phyloP scores from a whole-genome alignment of 2,329 filamentous ascomycete species.

The Coniochaeta pulveracea region DNA sequence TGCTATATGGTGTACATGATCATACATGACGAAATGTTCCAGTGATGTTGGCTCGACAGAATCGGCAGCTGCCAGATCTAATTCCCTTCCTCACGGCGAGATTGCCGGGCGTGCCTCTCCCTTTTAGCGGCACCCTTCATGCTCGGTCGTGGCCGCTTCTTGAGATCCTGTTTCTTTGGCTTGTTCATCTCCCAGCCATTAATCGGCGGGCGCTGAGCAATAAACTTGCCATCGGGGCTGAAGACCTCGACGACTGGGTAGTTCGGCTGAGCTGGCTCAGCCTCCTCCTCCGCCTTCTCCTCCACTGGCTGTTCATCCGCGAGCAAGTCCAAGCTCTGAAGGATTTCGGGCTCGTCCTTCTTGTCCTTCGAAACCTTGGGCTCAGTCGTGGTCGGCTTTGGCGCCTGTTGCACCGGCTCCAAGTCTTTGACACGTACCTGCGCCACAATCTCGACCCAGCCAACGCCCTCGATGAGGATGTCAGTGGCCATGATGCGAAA shows the following conservation, averaged over 20 bases:
- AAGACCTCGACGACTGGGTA: conserved; percentile 77
- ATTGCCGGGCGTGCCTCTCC: conserved; percentile 25
- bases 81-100: too few species aligned
- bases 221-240: conserved; percentile 70
- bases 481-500: conserved; percentile 74
- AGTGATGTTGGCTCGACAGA: too few species aligned
- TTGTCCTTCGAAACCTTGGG: conserved; percentile 9
- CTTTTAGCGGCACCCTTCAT: conserved; percentile 54
- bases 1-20: too few species aligned
- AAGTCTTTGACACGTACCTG: conserved; percentile 59
- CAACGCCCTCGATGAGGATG: conserved; percentile 81
- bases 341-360: conserved; percentile 9
- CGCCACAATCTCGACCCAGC: conserved; percentile 81
- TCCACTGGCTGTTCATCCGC: conserved; percentile 5
- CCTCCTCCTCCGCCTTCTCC: conserved; percentile 7
- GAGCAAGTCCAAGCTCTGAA: conserved; percentile 6
- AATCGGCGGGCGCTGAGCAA: conserved; percentile 57
- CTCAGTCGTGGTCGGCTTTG: conserved; percentile 4
- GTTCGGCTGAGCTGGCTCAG: conserved; percentile 24
- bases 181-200: conserved; percentile 58
- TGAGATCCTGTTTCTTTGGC: conserved; percentile 35
- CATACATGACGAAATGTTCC: too few species aligned
- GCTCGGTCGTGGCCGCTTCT: conserved; percentile 52
- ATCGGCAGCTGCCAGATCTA: too few species aligned
- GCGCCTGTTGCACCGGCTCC: neutral